Evolutionary conservation across 2,329 filamentous ascomycete species (phyloP), one percentile per base, ranked within the genome.

Genomic region (Botryotinia globosa): DNA sequence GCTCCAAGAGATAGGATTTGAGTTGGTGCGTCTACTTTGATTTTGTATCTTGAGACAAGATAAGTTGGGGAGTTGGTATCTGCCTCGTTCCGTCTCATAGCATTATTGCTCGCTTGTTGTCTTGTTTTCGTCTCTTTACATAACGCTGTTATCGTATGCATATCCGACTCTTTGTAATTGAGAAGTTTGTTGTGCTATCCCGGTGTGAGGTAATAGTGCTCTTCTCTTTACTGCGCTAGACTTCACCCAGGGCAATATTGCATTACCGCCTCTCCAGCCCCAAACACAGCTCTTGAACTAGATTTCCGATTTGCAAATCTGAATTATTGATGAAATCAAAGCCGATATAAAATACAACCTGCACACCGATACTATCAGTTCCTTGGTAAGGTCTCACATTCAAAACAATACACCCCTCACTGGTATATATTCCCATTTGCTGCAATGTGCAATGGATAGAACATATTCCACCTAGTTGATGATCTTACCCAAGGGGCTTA

Each of bases 351-450:
- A 42, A 16, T 1, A 16, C 16, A 2, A 44, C 18, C 48, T n/a
- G 1, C 12, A n/a, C 48, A 0, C 5, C 25, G n/a, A n/a, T n/a
- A n/a, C n/a, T n/a, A n/a, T n/a, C n/a, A n/a, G n/a, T n/a, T n/a
- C n/a, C n/a, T n/a, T n/a, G n/a, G n/a, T n/a, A 54, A 54, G 4
- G n/a, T 14, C 25, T n/a, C 5, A 14, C 25, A 16, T 54, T 54
- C 5, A n/a, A 7, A 16, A 16, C 2, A 7, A 1, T n/a, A 54
- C 5, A 16, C 8, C 45, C 1, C 22, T 22, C 22, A 12, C 9
- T 4, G 45, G 45, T 25, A 14, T 0, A 12, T 5, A 25, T 5
- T 14, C 5, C 9, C 4, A 0, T 22, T 25, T 12, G 22, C 0
- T 48, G 20, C 4, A 48, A 25, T 48, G 45, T 48, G 20, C 4